Base-by-base conservation (phyloP, 805 yeast species). In the Candida piceae region DNA sequence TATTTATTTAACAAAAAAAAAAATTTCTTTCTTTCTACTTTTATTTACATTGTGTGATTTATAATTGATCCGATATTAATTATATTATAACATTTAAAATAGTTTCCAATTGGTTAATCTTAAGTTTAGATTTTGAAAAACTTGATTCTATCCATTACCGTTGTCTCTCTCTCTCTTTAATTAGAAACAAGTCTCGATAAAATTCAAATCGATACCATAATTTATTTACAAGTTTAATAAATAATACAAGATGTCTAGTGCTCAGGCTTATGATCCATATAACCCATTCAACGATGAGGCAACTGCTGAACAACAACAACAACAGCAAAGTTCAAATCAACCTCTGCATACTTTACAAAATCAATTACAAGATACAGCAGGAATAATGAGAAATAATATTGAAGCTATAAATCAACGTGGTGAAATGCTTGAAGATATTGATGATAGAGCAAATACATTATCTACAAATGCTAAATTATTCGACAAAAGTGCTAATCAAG, bases 361-460 rank as follows among this genome's bases (percentile, higher is more conserved):
- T 29, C 50, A 62, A 4, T 43, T 59, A n/a, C 55, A 58, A 42
- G 96, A 87, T 57, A 89, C 98, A 12, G 96, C 93, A 30, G 97
- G 95, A 13, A 84, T 89, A 58, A 93, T 90, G 98, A 76, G 97
- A 64, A 95, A 90, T 55, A 90, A 93, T 69, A 86, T 90, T 67
- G 87, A 87, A 68, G 86, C 87, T 57, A 96, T 89, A 31, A 94
- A 95, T 27, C 95, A 88, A 61, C 72, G 93, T 62, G 97, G 97
- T 46, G 96, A 93, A 57, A 80, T 95, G 50, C 72, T 90, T 47
- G 96, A 90, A 50, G 80, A 88, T 31, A 80, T 90, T 50, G 96
- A 89, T 56, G 93, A 85, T 59, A 85, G 88, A 59, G 93, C 97
- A 8, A 95, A 88, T 55, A 87, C 84, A 60, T 74, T 90, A 52